Evolutionary conservation across 1,139 yeast genomes (phyloP), one percentile per base, ranked within the genome.

Genomic region (Candida pseudoviswanathii): DNA sequence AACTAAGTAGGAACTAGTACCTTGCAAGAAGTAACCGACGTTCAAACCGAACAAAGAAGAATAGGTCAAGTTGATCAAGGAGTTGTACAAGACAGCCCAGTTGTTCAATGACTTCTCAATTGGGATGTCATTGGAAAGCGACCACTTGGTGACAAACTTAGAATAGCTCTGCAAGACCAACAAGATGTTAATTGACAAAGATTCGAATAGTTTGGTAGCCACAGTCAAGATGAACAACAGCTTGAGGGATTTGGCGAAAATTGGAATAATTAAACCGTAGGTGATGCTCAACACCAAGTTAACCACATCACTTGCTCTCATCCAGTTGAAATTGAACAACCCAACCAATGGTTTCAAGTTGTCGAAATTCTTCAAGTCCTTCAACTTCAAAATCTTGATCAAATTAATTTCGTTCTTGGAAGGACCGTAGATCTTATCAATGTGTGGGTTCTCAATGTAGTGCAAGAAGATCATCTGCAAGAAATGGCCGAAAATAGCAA

Each of bases 401-500:
- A 67, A 64, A 53, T 74, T 75, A 41, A 66, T 62, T 54, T 75
- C 78, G 52, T 63, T 69, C 36, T 67, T 64, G 16, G 77, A 67
- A 34, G 78, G 78, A 3, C 80, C 81, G 65, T 89, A 89, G 31
- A 88, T 89, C 67, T 87, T 87, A 54, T 88, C 92, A 59, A 89
- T 89, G 66, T 89, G 96, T 29, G 96, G 96, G 58, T 86, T 88
- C 67, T 89, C 96, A 48, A 89, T 92, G 54, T 77, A 76, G 55
- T 85, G 86, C 65, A 89, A 73, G 60, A 89, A 89, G 39, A 85
- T 76, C 79, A 89, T 89, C 65, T 89, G 96, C 53, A 84, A 75
- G 52, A 86, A 80, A 66, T 89, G 96, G 4, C 96, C 96, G 53
- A 84, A 69, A 22, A 89, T 71, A 1, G 96, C 89, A 34, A 87